phyloP scores from a whole-genome alignment of 2,329 filamentous ascomycete species.

The Epichloe scottii region DNA sequence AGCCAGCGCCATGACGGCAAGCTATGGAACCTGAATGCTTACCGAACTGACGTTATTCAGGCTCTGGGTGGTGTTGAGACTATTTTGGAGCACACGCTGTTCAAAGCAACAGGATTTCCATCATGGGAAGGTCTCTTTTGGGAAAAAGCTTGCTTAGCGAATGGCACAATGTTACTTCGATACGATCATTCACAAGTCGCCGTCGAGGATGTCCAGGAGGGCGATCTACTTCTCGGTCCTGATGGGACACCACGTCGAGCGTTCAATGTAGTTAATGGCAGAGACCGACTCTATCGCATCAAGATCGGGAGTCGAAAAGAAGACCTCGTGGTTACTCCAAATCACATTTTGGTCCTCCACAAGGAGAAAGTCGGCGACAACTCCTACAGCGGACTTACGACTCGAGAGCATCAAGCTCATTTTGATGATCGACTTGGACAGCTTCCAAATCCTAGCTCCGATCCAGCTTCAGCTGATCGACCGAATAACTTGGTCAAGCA shows the following conservation, averaged over 20 bases:
- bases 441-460: too few relatives aligned
- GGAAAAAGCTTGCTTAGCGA: slow-evolving; percentile 44
- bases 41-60: slow-evolving; percentile 93
- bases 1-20: slow-evolving; percentile 95
- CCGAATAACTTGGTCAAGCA: too few relatives aligned
- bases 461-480: too few relatives aligned
- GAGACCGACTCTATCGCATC: slow-evolving; percentile 35
- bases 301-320: slow-evolving; percentile 27
- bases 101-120: slow-evolving; percentile 93
- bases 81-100: slow-evolving; percentile 90
- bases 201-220: slow-evolving; percentile 36
- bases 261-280: slow-evolving; percentile 36
- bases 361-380: slow-evolving; percentile 14
- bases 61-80: slow-evolving; percentile 93
- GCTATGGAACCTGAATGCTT: slow-evolving; percentile 91
- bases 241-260: slow-evolving; percentile 33
- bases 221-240: slow-evolving; percentile 35
- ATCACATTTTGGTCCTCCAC: slow-evolving; percentile 35
- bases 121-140: slow-evolving; percentile 96
- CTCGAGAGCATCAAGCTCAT: too few relatives aligned
- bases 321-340: slow-evolving; percentile 35
- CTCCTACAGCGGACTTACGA: too few relatives aligned
- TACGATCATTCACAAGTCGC: slow-evolving; percentile 30
- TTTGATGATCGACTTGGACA: too few relatives aligned
- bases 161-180: slow-evolving; percentile 29